These are phyloP conservation scores for Ceriops decandra DNA, from an alignment of 345 rosid genomes.

Conservation along the genomic window DNA sequence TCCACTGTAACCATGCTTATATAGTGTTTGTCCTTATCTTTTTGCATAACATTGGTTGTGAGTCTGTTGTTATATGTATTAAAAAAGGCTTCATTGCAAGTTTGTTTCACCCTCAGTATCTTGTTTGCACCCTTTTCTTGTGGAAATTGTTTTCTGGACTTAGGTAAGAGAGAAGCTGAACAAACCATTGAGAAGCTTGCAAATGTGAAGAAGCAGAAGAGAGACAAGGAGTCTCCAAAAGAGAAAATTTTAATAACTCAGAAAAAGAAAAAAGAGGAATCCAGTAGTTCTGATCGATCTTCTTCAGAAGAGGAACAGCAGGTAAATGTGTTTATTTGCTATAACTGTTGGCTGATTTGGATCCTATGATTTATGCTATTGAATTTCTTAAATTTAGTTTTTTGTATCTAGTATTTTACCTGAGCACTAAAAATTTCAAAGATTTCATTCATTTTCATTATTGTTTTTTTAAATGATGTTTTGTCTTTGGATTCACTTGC, in stretches of 20 bases:
- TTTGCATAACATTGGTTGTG: no score
- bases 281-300: constrained; percentile 43
- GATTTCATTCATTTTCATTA: no score
- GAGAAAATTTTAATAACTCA: constrained; percentile 43
- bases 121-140: no score
- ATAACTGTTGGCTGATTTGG: neutral
- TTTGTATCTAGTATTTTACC: neutral
- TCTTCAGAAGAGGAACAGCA: constrained; percentile 56
- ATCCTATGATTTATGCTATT: neutral
- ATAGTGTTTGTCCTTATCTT: no score
- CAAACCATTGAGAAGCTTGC: constrained; percentile 45
- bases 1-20: no score
- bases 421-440: no score
- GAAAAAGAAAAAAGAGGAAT: constrained; percentile 48
- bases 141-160: no score
- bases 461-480: neutral
- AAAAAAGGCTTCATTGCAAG: no score
- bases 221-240: constrained; percentile 40
- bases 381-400: neutral
- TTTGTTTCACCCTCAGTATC: no score
- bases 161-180: constrained; percentile 75
- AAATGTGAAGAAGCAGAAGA: constrained; percentile 66
- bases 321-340: constrained; percentile 19
- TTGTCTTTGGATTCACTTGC: neutral
- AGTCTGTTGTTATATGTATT: no score